phyloP scores from a whole-genome alignment of 352 stramenopile species.

The Phytopythium boreale region DNA sequence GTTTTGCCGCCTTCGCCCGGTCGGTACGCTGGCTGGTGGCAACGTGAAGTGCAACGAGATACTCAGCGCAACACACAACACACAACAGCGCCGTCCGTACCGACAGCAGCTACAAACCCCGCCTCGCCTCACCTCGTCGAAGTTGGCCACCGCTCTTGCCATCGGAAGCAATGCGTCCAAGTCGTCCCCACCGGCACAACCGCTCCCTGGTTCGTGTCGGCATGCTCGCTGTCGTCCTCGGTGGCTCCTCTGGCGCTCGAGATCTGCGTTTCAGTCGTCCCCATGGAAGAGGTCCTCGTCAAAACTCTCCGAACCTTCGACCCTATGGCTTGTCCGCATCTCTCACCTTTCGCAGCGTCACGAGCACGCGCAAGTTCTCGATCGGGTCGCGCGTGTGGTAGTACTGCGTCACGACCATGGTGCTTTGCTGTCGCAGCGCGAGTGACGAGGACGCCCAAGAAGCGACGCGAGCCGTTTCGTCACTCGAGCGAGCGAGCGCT shows the following conservation, averaged over 20 bases:
- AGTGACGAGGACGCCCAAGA: background rate
- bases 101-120: background rate
- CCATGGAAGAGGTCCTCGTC: background rate
- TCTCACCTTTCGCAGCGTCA: conserved; percentile 59
- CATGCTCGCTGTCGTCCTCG: background rate
- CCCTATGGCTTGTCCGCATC: background rate
- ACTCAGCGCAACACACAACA: no score
- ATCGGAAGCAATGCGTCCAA: conserved; percentile 49
- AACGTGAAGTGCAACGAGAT: no score
- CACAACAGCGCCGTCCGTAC: background rate
- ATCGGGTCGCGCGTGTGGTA: conserved; percentile 78
- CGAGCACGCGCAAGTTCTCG: conserved; percentile 54
- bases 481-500: background rate
- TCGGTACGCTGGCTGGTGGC: background rate
- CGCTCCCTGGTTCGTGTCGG: conserved; percentile 7
- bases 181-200: conserved; percentile 23
- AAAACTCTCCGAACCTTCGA: no score
- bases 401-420: conserved; percentile 42
- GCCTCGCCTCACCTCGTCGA: background rate
- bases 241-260: background rate
- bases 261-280: background rate
- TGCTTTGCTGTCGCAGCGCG: background rate
- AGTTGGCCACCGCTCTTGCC: conserved; percentile 44
- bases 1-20: background rate
- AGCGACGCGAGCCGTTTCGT: background rate